Base-by-base conservation (phyloP, 225 moss, liverwort and hornwort species). In the Marchantia polymorpha region DNA sequence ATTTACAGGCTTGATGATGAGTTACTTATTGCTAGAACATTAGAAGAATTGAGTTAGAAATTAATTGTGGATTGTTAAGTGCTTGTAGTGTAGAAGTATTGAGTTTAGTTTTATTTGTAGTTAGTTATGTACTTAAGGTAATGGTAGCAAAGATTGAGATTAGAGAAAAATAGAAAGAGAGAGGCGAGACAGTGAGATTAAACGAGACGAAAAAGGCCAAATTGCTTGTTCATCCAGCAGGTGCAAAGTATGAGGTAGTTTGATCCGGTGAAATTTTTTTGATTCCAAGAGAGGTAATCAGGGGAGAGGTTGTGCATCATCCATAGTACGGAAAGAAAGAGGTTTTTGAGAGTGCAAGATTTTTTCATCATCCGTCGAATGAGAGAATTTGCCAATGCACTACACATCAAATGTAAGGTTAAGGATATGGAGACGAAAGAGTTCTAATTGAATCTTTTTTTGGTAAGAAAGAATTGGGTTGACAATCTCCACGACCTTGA, bases 211-310 rank as follows among this genome's bases (percentile, higher is more conserved):
- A n/a, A n/a, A 20, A 56, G 56, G 56, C 15, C 13, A 19, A 19
- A 56, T n/a, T n/a, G 77, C 49, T 49, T 14, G 14, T 52, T 68
- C 64, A 27, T 80, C 64, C 23, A 64, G 31, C 51, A 8, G 73
- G 50, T 27, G 52, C 17, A 25, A 30, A 51, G 48, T 39, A 11
- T 23, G 27, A 53, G 59, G 23, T 8, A 15, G 20, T 27, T 23
- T 50, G 81, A 81, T 81, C 74, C 50, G 68, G 46, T 30, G 31
- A 68, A 78, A 78, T 74, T 81, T 84, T 81, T 74, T 84, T 81
- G 74, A 84, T 81, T 31, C 17, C 69, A 49, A 53, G 72, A 22
- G 25, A 3, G 63, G n/a, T 8, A 63, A 25, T 26, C 2, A 46
- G 69, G 8, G 31, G 52, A 22, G n/a, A n/a, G 77, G n/a, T 29